Conservation (phyloP, 805 yeast species). For the Clavispora phyllophila region DNA sequence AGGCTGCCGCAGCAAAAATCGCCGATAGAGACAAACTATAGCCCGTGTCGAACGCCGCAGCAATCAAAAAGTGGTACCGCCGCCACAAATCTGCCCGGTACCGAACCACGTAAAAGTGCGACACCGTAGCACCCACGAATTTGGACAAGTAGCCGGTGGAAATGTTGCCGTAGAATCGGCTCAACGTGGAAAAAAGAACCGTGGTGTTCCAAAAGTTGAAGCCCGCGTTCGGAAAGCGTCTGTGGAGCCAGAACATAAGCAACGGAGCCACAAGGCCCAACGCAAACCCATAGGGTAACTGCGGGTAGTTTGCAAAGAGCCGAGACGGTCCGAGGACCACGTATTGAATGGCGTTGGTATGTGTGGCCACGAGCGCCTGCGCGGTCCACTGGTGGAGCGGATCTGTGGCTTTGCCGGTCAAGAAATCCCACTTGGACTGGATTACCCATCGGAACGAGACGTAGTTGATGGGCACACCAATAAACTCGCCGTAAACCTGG, state of each 20-base stretch:
- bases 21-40: constrained; percentile 39
- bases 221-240: constrained; percentile 19
- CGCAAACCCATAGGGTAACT: constrained; percentile 41
- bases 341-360: constrained; percentile 48
- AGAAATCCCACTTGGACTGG: constrained; percentile 31
- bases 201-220: constrained; percentile 43
- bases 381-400: constrained; percentile 52
- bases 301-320: constrained; percentile 38
- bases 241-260: constrained; percentile 24
- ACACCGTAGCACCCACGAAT: constrained; percentile 43
- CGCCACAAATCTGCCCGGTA: constrained; percentile 38
- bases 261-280: constrained; percentile 38
- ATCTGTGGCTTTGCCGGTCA: constrained; percentile 31
- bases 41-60: constrained; percentile 51
- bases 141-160: constrained; percentile 46
- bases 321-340: constrained; percentile 47
- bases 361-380: constrained; percentile 35
- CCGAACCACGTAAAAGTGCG: constrained; percentile 42
- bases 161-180: constrained; percentile 44
- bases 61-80: constrained; percentile 42
- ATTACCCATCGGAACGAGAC: constrained; percentile 45
- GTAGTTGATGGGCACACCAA: constrained; percentile 52
- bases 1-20: constrained; percentile 33
- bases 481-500: constrained; percentile 46
- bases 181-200: constrained; percentile 44